Conservation (phyloP, 768 basidiomycete species). For the Agaricus blazei region DNA sequence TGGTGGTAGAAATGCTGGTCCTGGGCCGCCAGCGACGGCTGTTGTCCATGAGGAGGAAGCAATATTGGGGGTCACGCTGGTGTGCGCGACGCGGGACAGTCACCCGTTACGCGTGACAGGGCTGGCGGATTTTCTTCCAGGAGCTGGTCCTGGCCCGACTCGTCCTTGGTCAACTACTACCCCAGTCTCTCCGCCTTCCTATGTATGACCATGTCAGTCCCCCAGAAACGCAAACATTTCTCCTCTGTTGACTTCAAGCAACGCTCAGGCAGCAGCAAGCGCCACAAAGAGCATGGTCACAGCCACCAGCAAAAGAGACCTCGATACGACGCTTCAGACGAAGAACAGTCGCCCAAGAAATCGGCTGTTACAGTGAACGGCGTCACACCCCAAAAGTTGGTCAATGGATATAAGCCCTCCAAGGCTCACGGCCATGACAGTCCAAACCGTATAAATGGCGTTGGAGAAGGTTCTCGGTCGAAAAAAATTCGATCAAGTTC, state of each 20-base stretch:
- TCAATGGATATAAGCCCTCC: conserved; percentile 24
- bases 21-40: conserved; percentile 28
- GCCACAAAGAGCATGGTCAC: background rate
- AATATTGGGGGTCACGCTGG: conserved; percentile 13
- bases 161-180: background rate
- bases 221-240: conserved; percentile 4
- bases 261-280: background rate
- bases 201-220: conserved; percentile 12
- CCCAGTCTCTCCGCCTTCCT: conserved; percentile 1
- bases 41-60: conserved; percentile 25
- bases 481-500: conserved; percentile 21
- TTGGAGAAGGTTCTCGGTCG: conserved; percentile 8
- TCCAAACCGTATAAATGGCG: background rate
- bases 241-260: conserved; percentile 5
- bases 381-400: conserved; percentile 9
- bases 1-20: conserved; percentile 15
- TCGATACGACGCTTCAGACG: conserved; percentile 32
- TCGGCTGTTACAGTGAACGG: conserved; percentile 23
- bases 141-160: background rate
- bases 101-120: conserved; percentile 14
- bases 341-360: conserved; percentile 25
- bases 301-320: conserved; percentile 19
- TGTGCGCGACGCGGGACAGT: conserved; percentile 17
- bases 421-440: conserved; percentile 18
- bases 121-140: background rate